phyloP scores from a whole-genome alignment of 495 filamentous ascomycete species.

The Aspergillus panamensis region DNA sequence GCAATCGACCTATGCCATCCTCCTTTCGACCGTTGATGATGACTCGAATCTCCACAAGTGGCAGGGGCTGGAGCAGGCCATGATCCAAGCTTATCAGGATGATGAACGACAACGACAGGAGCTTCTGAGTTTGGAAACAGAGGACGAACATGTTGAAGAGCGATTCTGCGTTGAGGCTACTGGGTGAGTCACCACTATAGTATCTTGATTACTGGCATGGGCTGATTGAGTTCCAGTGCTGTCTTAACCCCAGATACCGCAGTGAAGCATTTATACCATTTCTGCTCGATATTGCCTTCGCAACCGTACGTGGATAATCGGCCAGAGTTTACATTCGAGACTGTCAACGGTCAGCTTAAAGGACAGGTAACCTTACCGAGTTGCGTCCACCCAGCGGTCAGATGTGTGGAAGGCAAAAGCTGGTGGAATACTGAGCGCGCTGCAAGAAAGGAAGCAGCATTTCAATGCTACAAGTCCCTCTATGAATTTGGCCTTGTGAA shows the following conservation, averaged over 20 bases:
- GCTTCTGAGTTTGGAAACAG: slow-evolving; percentile 47
- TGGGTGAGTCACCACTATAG: slow-evolving; percentile 33
- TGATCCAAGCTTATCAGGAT: slow-evolving; percentile 72
- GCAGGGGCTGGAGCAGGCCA: slow-evolving; percentile 61
- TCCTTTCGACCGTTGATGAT: slow-evolving; percentile 47
- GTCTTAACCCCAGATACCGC: slow-evolving; percentile 69
- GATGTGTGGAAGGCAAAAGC: slow-evolving; percentile 47
- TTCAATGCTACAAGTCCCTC: slow-evolving; percentile 72
- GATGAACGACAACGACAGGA: slow-evolving; percentile 54
- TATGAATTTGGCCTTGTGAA: slow-evolving; percentile 70
- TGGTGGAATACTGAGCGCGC: slow-evolving; percentile 69
- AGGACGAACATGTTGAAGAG: slow-evolving; percentile 42
- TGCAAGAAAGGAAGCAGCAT: slow-evolving; percentile 79
- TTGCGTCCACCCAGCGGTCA: slow-evolving; percentile 61
- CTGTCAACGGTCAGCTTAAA: slow-evolving; percentile 16
- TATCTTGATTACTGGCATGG: slow-evolving; percentile 2
- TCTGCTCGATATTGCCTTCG: slow-evolving; percentile 62
- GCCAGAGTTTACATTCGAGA: slow-evolving; percentile 47
- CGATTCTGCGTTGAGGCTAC: slow-evolving; percentile 51
- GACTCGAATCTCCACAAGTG: slow-evolving; percentile 47
- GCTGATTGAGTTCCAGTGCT: slow-evolving; percentile 50
- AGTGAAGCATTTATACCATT: slow-evolving; percentile 73
- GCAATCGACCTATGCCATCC: slow-evolving; percentile 66
- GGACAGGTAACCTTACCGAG: slow-evolving; percentile 64
- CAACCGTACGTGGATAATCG: slow-evolving; percentile 52